Evolutionary conservation across 495 filamentous ascomycete genomes (phyloP).

Genomic region (Rusavskia elegans): DNA sequence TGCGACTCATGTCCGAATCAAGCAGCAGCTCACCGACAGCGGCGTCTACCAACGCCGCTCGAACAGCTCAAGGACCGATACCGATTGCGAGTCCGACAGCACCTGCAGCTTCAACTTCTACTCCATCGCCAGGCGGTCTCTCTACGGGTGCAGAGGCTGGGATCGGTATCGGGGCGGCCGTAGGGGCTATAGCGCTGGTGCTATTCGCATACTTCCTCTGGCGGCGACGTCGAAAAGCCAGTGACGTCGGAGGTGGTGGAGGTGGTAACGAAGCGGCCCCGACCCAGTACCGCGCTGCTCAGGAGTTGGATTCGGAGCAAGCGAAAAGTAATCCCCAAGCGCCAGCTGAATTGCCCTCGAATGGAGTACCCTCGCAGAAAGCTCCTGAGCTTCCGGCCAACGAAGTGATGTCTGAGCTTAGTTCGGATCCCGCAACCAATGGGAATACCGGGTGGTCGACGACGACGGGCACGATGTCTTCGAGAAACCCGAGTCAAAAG

Average conservation of each 20-base stretch:
- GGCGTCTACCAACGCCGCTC: not conserved
- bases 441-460: not conserved
- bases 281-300: too few species aligned
- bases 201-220: not conserved
- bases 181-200: not conserved
- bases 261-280: not conserved
- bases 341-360: not conserved
- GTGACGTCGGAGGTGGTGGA: not conserved
- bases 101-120: conserved; percentile 26
- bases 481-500: not conserved
- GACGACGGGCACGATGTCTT: not conserved
- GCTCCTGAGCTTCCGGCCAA: not conserved
- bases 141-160: conserved; percentile 18
- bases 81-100: conserved; percentile 12
- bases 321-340: not conserved
- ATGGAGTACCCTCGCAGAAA: not conserved
- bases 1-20: conserved; percentile 1
- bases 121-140: conserved; percentile 9
- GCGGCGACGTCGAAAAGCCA: not conserved
- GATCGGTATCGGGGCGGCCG: conserved; percentile 13
- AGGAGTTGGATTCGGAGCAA: too few species aligned
- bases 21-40: conserved; percentile 1
- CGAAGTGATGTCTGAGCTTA: not conserved
- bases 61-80: not conserved
- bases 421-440: not conserved